Conservation (phyloP, 1,139 yeast species). For the Suhomyces maxii region DNA sequence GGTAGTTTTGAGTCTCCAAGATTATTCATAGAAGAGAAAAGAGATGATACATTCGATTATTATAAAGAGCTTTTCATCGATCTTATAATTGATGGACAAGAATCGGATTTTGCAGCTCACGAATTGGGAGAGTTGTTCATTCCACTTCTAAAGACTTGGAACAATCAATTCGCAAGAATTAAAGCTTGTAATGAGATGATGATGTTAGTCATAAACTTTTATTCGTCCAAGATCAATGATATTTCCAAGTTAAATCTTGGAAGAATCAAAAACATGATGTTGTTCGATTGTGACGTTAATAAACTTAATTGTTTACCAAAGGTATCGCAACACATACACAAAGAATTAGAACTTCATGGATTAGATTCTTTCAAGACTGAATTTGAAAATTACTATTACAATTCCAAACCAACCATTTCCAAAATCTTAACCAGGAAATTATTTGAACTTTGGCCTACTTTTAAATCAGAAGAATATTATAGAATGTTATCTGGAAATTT, state of each 20-base stretch:
- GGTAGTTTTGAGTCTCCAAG: constrained; percentile 7
- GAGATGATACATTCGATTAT: constrained; percentile 6
- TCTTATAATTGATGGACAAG: constrained; percentile 3
- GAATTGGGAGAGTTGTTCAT: constrained; percentile 11
- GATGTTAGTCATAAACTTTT: not conserved
- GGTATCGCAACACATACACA: not conserved
- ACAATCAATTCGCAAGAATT: not conserved
- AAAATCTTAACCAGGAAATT: not conserved
- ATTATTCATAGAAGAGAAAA: not conserved
- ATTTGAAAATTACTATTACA: constrained; percentile 1
- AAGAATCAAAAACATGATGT: not conserved
- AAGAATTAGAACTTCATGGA: not conserved
- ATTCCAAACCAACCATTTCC: not conserved
- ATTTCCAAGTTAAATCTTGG: not conserved
- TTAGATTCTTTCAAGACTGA: not conserved
- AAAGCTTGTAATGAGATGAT: constrained; percentile 1
- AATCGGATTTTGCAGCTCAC: constrained; percentile 2
- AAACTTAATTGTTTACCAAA: not conserved
- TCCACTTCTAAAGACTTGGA: constrained; percentile 2
- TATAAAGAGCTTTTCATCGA: constrained; percentile 9
- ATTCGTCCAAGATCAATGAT: not conserved
- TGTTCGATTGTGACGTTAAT: not conserved
- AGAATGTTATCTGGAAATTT: constrained; percentile 13
- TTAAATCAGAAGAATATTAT: not conserved
- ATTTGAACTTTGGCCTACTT: not conserved